Base-by-base conservation (phyloP, 257 asterid genomes). In the Solanum megistacrolobum region DNA sequence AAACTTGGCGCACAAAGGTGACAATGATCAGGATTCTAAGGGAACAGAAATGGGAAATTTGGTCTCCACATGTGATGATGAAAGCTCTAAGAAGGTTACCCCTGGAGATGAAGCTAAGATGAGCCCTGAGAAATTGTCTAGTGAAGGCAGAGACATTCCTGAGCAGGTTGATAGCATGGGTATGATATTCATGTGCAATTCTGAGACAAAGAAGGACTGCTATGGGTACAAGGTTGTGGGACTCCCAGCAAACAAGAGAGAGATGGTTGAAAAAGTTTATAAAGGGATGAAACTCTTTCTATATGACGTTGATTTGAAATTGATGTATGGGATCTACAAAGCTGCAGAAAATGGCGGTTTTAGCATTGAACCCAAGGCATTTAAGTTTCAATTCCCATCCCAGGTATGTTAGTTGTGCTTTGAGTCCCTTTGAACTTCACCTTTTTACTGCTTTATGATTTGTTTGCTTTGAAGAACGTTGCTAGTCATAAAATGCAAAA, bases 161-260 rank as follows among this genome's bases (percentile, higher is more conserved):
- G 94, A 91, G 92, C 93, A 90, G 91, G 94, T 85, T 38, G 92
- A 93, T 93, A 94, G 93, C 92, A 94, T 89, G 98, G 99, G 98
- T 84, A 94, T 96, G 98, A 91, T 96, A 87, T 96, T 96, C 89
- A 93, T 94, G 95, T 96, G 99, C 94, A 94, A 92, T 92, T 93
- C 98, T 36, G 86, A 90, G 93, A 96, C 98, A 9, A 95, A 96
- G 91, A 86, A 89, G 34, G 99, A 95, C 89, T 96, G 98, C 89
- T 94, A 90, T 88, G 90, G 71, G 52, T 92, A 96, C 88, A 93
- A 86, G 89, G 94, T 96, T 91, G 91, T 96, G 86, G 99, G 99
- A 84, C 92, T 95, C 86, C 99, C 99, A 25, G 95, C 93, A 46
- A 93, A 90, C 92, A 95, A 96, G 94, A 92, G 90, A 92, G 92